Conservation (phyloP, 331 rosid genomes). For the Arachis monticola region DNA sequence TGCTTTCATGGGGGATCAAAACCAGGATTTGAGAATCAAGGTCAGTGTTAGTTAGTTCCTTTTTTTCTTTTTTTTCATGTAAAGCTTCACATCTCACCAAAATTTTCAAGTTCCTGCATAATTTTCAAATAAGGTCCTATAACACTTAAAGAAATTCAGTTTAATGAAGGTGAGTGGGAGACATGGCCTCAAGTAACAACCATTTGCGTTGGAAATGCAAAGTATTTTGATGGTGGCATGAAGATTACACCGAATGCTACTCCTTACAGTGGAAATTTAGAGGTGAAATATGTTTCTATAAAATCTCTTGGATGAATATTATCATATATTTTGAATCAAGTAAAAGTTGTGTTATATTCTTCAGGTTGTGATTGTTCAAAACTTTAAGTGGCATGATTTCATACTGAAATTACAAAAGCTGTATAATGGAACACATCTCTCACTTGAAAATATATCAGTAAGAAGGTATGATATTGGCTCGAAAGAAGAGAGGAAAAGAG, state of each 20-base stretch:
- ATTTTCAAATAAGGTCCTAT: conserved; percentile 24
- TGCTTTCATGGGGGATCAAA: conserved; percentile 84
- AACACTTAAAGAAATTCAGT: conserved; percentile 48
- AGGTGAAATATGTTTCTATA: conserved; percentile 55
- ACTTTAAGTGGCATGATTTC: conserved; percentile 93
- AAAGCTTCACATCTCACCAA: conserved; percentile 1
- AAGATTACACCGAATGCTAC: conserved; percentile 84
- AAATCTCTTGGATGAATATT: conserved; percentile 13
- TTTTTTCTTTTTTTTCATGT: neutral
- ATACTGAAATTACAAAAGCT: conserved; percentile 73
- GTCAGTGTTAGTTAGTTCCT: conserved; percentile 44
- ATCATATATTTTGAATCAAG: conserved; percentile 25
- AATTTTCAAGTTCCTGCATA: neutral
- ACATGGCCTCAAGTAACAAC: conserved; percentile 78
- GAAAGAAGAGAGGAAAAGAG: no score
- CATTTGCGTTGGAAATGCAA: conserved; percentile 86
- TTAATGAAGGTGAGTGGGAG: conserved; percentile 87
- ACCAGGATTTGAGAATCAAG: conserved; percentile 81
- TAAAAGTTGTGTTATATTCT: conserved; percentile 29
- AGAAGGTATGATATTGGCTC: conserved; percentile 58
- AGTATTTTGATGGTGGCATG: conserved; percentile 98
- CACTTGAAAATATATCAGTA: conserved; percentile 74
- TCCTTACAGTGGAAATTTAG: conserved; percentile 69
- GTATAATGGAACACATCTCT: conserved; percentile 84
- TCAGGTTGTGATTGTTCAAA: conserved; percentile 90